These are phyloP conservation scores for Raddia guianensis DNA, from an alignment of 176 grass and related monocot species.

Conservation along the genomic window DNA sequence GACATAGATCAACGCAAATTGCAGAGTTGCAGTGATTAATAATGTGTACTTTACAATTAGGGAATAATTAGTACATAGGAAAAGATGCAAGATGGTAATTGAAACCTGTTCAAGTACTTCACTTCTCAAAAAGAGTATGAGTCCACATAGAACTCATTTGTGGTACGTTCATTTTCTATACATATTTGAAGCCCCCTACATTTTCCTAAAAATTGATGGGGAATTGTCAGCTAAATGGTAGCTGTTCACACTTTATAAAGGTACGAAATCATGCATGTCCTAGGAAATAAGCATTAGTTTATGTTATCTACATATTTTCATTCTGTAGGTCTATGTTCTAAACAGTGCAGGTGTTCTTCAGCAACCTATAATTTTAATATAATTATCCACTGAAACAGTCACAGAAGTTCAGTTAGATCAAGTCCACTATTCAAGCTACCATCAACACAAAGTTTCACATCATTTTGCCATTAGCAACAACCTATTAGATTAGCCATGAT, in stretches of 20 bases:
- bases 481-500: neutral
- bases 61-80: neutral
- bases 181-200: neutral
- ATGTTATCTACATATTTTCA: neutral
- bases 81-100: neutral
- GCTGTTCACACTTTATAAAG: neutral
- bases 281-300: slow-evolving; percentile 17
- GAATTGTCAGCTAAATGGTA: neutral
- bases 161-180: neutral
- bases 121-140: neutral
- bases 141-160: neutral
- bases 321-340: neutral
- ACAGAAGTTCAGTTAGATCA: neutral
- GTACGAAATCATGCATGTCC: neutral
- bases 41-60: neutral
- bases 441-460: neutral
- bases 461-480: slow-evolving; percentile 8
- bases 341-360: neutral
- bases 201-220: neutral
- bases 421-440: neutral
- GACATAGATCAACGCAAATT: slow-evolving; percentile 15
- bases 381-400: neutral
- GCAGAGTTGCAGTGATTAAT: neutral
- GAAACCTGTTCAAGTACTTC: slow-evolving; percentile 20
- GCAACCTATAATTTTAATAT: neutral